Evolutionary conservation across 768 basidiomycete species (phyloP), one percentile per base, ranked within the genome.

Genomic region (Gymnopilus dilepis): DNA sequence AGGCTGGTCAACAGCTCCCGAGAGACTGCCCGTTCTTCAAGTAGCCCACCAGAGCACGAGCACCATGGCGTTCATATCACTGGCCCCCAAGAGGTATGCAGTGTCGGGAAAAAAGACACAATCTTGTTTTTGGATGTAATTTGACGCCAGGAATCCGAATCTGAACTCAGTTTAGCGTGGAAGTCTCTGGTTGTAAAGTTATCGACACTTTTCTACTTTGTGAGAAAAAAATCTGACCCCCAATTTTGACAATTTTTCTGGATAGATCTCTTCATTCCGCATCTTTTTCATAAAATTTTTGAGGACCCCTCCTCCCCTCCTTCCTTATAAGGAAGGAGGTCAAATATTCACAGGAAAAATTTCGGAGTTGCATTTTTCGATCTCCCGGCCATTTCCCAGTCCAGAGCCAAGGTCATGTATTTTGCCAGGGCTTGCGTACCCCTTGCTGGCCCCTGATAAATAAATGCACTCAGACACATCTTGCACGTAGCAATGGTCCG

Each of bases 311-410:
- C 24, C 50, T 28, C 50, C 50, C 24, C 24, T 7, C 26, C 31
- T 51, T 51, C 22, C 50, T 51, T 51, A 15, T 51, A 19, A 17
- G 26, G 50, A 28, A 51, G 15, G 24, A 28, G 5, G 4, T 7
- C 7, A 51, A 51, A 22, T 9, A 24, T 24, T 51, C 24, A 31
- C 22, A 24, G 50, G 50, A 51, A 51, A 51, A 51, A 26, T 24
- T 51, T 51, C 50, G 21, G 50, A 51, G 21, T 51, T 51, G 50
- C 50, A 51, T 51, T 51, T 51, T 51, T 51, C 26, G 50, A 51
- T 28, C 50, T 51, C 50, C 50, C 24, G 31, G 50, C 50, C 24
- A 51, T 51, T 51, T 51, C 31, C 22, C 50, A 5, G 22, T 51
- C 50, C 24, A 24, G 31, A 30, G 22, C 7, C 50, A 51, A 51